Base-by-base conservation (phyloP, 441 rosid genomes). In the Populus hybrid region DNA sequence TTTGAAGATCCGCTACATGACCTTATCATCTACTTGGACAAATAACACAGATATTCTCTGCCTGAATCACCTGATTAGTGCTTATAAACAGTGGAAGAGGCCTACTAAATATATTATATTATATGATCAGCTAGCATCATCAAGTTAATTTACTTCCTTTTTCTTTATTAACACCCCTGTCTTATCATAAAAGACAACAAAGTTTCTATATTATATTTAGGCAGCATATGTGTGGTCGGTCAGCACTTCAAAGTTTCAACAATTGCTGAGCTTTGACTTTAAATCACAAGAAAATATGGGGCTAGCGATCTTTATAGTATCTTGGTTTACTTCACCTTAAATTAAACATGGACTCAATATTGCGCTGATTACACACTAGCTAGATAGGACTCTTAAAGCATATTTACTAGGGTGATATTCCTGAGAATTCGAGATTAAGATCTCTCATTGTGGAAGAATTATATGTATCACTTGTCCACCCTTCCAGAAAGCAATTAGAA, bases 1-100 rank as follows among this genome's bases (percentile, higher is more conserved):
- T 72, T 72, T 79, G 73, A 80, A 78, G 82, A 81, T 79, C 78
- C 50, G 36, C 82, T 70, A 38, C 74, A 77, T 74, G 21, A 50
- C 21, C 65, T 36, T 36, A 35, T 70, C 38, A 11, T 35, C 7
- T 36, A 36, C 72, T 10, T 23, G 4, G 67, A n/a, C 67, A 24
- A n/a, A 64, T 24, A 7, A 21, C 14, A 11, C 67, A 24, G 26
- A n/a, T 64, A n/a, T 21, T 21, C 28, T 24, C 24, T n/a, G 67
- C 26, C 0, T 3, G 26, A 63, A 63, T 7, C 67, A 63, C 23
- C 67, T 63, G 26, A 20, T 63, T 63, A 2, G 28, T 63, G 67
- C 57, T 46, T 46, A 14, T 4, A 12, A 46, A 46, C 57, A 1
- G 3, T 46, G 16, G 57, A 46, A 14, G 20, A 46, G 53, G 53